Base-by-base conservation (phyloP, 805 yeast species). In the Metschnikowia corniflorae region DNA sequence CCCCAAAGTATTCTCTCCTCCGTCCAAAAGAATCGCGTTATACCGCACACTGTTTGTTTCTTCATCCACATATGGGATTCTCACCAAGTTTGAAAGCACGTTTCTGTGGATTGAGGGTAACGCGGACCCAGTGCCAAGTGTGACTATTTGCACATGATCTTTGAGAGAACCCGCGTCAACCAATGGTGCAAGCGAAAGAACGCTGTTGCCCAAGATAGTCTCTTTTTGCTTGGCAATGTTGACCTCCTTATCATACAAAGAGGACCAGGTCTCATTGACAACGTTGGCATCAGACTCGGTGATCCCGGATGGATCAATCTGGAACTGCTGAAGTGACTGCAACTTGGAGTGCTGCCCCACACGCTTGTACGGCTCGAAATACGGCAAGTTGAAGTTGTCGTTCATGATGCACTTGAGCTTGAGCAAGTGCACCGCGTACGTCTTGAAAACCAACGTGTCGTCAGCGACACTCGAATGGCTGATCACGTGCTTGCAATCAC, bases 1-100 rank as follows among this genome's bases (percentile, higher is more conserved):
- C 2, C 95, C 96, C 16, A 82, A 51, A 0, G 97, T 86, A 41
- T 86, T 88, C 55, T 93, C 99, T 13, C 99, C 99, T n/a, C 93
- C 95, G 61, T 93, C 99, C 24, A 93, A 61, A 16, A 93, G 49
- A 0, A 85, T 55, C 3, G 81, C 58, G 45, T 75, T 63, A 50
- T 55, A 69, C 6, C 36, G 35, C 5, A 60, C 28, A 3, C 50
- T 40, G 0, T 50, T 61, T 17, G 48, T 34, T 6, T 33, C 39
- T 1, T 32, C 33, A 7, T 42, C 42, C n/a, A 28, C 26, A 40
- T 56, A 69, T 1, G 96, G 95, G 1, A 88, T 49, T 43, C 96
- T 74, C 2, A 93, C 70, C 16, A 88, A 57, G 14, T 86, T 85
- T 0, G 93, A 82, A 12, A 85, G 73, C 2, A 93, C 98, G 54